These are phyloP conservation scores for Cadophora gregata DNA, from an alignment of 2,329 filamentous ascomycete species.

Conservation along the genomic window DNA sequence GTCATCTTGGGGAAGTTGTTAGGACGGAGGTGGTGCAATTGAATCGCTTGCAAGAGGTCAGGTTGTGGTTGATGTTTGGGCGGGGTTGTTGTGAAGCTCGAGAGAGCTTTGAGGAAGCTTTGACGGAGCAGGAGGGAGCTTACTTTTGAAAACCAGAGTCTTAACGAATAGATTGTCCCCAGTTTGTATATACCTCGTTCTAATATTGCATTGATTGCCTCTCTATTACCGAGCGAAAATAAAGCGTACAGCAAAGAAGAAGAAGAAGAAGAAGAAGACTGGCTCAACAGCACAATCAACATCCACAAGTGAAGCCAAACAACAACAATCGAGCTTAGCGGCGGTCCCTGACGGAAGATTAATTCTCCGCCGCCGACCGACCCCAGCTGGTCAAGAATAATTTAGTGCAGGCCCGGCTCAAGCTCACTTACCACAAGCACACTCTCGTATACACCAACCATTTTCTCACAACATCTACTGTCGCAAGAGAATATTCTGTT, in stretches of 20 bases:
- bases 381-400: not conserved
- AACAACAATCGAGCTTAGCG: not conserved
- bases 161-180: not conserved
- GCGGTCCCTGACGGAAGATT: not conserved
- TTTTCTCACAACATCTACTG: not conserved
- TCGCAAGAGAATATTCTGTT: conserved; percentile 2
- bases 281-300: not conserved
- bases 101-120: not conserved
- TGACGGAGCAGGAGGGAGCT: not conserved
- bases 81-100: not conserved
- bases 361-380: not conserved
- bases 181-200: not conserved
- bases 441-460: not conserved
- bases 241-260: not conserved
- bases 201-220: not conserved
- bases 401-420: not conserved
- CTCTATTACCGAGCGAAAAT: not conserved
- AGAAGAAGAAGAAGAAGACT: not conserved
- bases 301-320: not conserved
- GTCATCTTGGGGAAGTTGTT: conserved; percentile 2
- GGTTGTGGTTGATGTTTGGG: not conserved
- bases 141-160: not conserved
- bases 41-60: not conserved
- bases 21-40: not conserved
- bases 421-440: conserved; percentile 6